Evolutionary conservation across 1,139 yeast species (phyloP), one percentile per base, ranked within the genome.

Genomic region (Blastobotrys buckinghamii): DNA sequence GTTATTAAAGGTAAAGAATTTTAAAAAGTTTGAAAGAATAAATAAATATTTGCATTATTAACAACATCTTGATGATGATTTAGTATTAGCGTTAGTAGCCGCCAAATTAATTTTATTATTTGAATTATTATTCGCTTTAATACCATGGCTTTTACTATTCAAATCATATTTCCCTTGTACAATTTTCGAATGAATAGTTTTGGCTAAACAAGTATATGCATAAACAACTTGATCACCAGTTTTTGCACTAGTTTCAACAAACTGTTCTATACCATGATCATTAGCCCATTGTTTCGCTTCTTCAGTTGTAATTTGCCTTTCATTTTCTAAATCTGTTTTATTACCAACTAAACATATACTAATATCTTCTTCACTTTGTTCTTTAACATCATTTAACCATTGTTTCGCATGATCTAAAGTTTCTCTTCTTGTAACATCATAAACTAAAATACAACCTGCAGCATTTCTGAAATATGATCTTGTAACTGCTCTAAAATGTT

Each of bases 181-280:
- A 42, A 67, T 68, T 50, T 67, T 67, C 40, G 57, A 51, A 49
- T 67, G 62, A 27, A 67, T 68, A 47, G 86, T 95, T 66, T 95
- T 77, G 9, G 92, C 96, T 34, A 89, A 85, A 56, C 83, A 89
- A 52, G 84, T 73, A 62, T 88, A 89, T 0, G 95, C 95, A 61
- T 88, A 95, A 56, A 84, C 88, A 30, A 89, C 96, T 59, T 88
- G 84, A 50, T 89, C 83, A 59, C 88, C 88, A 54, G 88, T 81
- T 77, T 87, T 83, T 34, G 97, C 97, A 56, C 92, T 82, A 1
- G 97, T 88, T 67, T 89, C 97, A 63, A 88, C 87, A 65, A 89
- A 89, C 24, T 94, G 88, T n/a, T 82, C 89, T 59, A 84, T 75
- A 1, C 90, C 90, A 82, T 95, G 84, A 50, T 79, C 82, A 55